A percentile compares a stretch with the other conserved stretches of the same genome.
These are phyloP conservation scores for Eucalyptus polyanthemos DNA, from an alignment of 345 rosid species.

Conservation along the genomic window DNA sequence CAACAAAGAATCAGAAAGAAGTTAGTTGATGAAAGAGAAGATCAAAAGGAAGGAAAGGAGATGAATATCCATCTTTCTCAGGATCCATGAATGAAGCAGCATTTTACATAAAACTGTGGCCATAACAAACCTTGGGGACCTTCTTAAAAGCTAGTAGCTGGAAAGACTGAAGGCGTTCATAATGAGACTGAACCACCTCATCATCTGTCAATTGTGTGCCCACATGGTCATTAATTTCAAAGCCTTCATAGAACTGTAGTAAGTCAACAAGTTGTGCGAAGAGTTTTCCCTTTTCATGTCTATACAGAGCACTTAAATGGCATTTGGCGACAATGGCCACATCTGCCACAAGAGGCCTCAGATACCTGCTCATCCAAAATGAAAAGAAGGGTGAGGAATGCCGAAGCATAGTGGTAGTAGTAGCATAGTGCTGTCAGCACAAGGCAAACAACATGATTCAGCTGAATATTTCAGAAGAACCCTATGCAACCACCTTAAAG, in stretches of 20 bases:
- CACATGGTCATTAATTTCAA: constrained; percentile 94
- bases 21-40: neutral
- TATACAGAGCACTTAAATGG: constrained; percentile 79
- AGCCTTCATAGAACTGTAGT: constrained; percentile 91
- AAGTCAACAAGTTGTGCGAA: constrained; percentile 94
- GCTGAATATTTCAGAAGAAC: neutral
- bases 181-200: constrained; percentile 86
- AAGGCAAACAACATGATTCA: neutral
- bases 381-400: neutral
- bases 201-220: constrained; percentile 94
- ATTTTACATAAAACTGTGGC: neutral
- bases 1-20: neutral
- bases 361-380: constrained; percentile 39
- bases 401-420: neutral
- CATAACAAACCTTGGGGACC: constrained; percentile 64
- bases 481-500: neutral
- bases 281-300: constrained; percentile 81
- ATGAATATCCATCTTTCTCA: neutral
- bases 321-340: constrained; percentile 93
- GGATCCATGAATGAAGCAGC: neutral
- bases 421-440: neutral
- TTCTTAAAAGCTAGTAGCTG: constrained; percentile 87
- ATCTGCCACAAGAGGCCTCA: constrained; percentile 97
- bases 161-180: constrained; percentile 75
- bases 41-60: neutral